A percentile compares a stretch with the other conserved stretches of the same genome.
These are phyloP conservation scores for Tricholomella constricta DNA, from an alignment of 768 basidiomycete species.

Conservation along the genomic window DNA sequence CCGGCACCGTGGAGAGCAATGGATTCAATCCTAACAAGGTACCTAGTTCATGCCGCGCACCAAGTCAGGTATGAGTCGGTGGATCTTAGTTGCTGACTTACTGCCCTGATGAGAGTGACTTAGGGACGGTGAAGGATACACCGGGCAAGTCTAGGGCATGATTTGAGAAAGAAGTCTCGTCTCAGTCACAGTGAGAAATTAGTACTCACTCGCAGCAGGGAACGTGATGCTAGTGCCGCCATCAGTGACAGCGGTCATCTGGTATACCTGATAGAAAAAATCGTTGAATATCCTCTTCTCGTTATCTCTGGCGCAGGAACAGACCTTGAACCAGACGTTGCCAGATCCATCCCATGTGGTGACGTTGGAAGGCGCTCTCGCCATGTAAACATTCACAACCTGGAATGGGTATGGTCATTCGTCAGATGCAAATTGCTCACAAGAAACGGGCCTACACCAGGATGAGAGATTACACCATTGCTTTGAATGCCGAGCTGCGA, in stretches of 20 bases:
- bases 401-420: no score
- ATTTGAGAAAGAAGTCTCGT: no score
- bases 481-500: conserved; percentile 31
- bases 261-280: conserved; percentile 30
- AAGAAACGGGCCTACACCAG: conserved; percentile 26
- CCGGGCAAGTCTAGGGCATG: background rate
- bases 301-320: no score
- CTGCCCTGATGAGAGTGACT: conserved; percentile 13
- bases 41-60: conserved; percentile 6
- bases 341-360: conserved; percentile 40
- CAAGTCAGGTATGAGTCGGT: background rate
- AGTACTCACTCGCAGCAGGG: conserved; percentile 23
- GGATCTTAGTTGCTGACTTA: no score
- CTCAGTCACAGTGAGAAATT: conserved; percentile 7
- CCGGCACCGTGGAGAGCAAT: conserved; percentile 15
- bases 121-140: conserved; percentile 10
- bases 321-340: conserved; percentile 44
- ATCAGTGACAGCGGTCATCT: conserved; percentile 43
- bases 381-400: conserved; percentile 33
- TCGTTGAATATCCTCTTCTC: no score
- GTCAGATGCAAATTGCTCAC: no score
- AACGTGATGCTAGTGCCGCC: conserved; percentile 40
- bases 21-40: conserved; percentile 16
- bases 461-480: conserved; percentile 35
- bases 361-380: conserved; percentile 39